Base-by-base conservation (phyloP, 441 rosid genomes). In the Gossypium laxum region DNA sequence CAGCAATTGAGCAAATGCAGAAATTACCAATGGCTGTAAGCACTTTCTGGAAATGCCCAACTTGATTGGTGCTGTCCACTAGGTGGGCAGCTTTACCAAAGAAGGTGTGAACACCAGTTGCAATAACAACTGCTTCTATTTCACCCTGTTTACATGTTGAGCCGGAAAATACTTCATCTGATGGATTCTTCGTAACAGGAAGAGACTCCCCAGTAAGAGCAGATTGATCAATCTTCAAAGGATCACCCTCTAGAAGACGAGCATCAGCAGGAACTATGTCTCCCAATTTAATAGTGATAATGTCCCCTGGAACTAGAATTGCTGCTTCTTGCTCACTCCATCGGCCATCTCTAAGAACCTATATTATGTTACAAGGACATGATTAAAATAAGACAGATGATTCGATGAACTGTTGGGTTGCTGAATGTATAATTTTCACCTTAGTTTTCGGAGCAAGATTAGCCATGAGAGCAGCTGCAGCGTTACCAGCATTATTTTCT, bases 11-110 rank as follows among this genome's bases (percentile, higher is more conserved):
- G 80, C 92, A 91, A 52, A 93, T 93, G 71, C 97, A 93, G 87
- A 93, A 93, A 73, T 93, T 93, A 32, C 98, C 98, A 51, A 93
- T 93, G 59, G 98, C 85, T 0, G 96, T 91, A 21, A 93, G 86
- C 52, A 91, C 93, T 75, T 81, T 78, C 79, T 93, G 98, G 84
- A 93, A 93, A 79, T 93, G 97, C 1, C 97, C 98, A 59, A 87
- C 85, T 83, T 93, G 97, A 78, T 88, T 93, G 61, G 92, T 82
- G 82, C 81, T 88, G 76, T 91, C 97, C 61, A 93, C 98, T 38
- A 93, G 86, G 79, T 93, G 98, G 32, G 94, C 98, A 65, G 97
- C 97, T 77, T 93, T 93, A 17, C 98, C 98, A 4, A 93, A 93
- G 79, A 93, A 93, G 15, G 98, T 89, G 77, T 91, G 97, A 54